Conservation (phyloP, 108 stramenopile genomes). For the Nitzschia palea region DNA sequence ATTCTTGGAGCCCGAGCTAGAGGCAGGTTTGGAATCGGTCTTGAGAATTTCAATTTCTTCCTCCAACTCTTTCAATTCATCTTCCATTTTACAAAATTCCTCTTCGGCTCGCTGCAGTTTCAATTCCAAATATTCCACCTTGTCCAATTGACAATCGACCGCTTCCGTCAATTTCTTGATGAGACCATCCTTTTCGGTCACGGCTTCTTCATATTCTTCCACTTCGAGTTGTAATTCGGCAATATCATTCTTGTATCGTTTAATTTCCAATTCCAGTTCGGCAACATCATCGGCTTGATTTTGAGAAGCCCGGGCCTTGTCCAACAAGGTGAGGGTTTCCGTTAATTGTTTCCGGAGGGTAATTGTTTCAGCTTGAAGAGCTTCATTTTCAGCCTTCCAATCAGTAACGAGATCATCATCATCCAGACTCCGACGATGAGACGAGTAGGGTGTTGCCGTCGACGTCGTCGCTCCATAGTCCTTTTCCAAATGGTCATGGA, state of each 20-base stretch:
- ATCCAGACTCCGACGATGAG: background rate
- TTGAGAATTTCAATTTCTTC: conserved; percentile 15
- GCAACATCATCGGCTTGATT: background rate
- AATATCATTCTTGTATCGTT: conserved; percentile 30
- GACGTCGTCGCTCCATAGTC: background rate
- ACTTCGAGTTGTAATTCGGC: conserved; percentile 37
- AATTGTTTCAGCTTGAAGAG: conserved; percentile 23
- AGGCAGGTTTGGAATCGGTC: background rate
- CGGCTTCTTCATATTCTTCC: conserved; percentile 51
- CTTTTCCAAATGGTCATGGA: background rate
- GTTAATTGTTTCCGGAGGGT: conserved; percentile 24
- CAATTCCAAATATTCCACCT: conserved; percentile 39
- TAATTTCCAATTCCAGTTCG: conserved; percentile 14
- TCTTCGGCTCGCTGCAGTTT: conserved; percentile 41
- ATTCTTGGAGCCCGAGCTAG: background rate
- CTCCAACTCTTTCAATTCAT: conserved; percentile 55
- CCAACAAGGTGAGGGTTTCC: background rate
- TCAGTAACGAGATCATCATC: conserved; percentile 8
- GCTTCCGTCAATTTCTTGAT: conserved; percentile 45
- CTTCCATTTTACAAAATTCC: conserved; percentile 47
- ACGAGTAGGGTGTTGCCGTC: background rate
- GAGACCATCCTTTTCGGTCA: conserved; percentile 40
- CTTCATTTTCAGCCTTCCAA: conserved; percentile 25
- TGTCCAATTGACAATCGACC: conserved; percentile 45
- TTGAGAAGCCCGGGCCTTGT: background rate